Percentiles rank a stretch among this genome's conserved stretches.
Conservation (phyloP, 768 basidiomycete genomes). For the Clavaria fumosa region DNA sequence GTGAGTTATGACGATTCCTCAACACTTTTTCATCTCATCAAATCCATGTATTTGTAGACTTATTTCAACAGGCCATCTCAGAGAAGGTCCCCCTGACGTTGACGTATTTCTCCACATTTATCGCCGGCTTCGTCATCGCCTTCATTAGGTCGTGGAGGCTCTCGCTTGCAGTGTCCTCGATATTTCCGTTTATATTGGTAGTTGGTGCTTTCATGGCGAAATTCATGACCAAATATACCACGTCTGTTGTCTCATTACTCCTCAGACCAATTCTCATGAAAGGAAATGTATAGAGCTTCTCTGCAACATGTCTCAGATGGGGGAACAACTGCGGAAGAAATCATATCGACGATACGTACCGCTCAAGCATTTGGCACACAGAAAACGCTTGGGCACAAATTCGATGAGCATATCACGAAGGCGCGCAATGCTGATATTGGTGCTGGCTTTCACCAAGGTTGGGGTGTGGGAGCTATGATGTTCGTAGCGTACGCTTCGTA, state of each 20-base stretch:
- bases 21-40: neutral
- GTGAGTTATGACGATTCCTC: constrained; percentile 24
- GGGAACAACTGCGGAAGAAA: constrained; percentile 85
- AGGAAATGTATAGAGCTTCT: constrained; percentile 29
- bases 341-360: constrained; percentile 78
- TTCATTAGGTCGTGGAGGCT: constrained; percentile 63
- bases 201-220: constrained; percentile 62
- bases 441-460: constrained; percentile 44
- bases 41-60: constrained; percentile 28
- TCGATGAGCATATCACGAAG: constrained; percentile 42
- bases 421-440: constrained; percentile 40
- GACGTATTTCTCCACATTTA: constrained; percentile 33
- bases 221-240: constrained; percentile 45
- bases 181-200: constrained; percentile 70
- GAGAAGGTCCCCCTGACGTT: constrained; percentile 69
- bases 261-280: neutral
- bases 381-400: constrained; percentile 41
- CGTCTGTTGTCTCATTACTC: constrained; percentile 27
- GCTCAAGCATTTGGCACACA: constrained; percentile 87
- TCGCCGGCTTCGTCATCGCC: constrained; percentile 59
- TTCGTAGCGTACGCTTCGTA: constrained; percentile 70
- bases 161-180: constrained; percentile 67
- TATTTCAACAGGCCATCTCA: constrained; percentile 85
- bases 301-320: constrained; percentile 64
- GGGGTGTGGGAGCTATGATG: constrained; percentile 59